Base-by-base conservation (phyloP, 164 flowering plant species). In the Stephania yunnanensis region DNA sequence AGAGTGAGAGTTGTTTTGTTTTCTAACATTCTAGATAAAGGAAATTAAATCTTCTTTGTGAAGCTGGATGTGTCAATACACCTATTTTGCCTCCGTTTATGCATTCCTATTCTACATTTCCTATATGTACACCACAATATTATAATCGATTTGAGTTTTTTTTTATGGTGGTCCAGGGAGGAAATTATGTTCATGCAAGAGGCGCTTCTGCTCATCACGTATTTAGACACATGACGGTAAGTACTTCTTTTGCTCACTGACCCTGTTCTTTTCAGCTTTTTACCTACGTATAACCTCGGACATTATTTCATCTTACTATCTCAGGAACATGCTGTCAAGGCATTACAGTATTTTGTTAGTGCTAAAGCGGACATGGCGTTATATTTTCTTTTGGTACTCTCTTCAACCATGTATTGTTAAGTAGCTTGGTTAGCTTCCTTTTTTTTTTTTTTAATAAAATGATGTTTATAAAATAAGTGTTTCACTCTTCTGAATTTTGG, bases 261-360 rank as follows among this genome's bases (percentile, higher is more conserved):
- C 36, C 58, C 9, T 15, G 61, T 25, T 25, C 29, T 50, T 65
- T 45, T 29, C 17, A 46, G 30, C 31, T 66, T 6, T 71, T 74
- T 69, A 30, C 45, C 44, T 19, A 44, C 20, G 5, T 7, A 46
- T 19, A 19, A 11, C 58, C 20, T 9, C 17, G 42, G n/a, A 46
- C 61, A 6, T n/a, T 52, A 19, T 46, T 66, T n/a, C 66, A 4
- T 80, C 63, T 42, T 36, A 22, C 4, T 69, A 44, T 79, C 79
- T 72, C 87, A 95, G 98, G 98, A 90, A 76, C 91, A 92, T 84
- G 97, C 98, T 78, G 83, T 84, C 46, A 82, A 82, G 78, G 98
- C 97, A 52, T 79, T 94, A 83, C 99, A 96, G 79, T 86, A 84
- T 87, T 92, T 96, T 75, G 81, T 88, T 53, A 88, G 91, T 30